Conservation (phyloP, 306 rosid species). For the Lupinus albus region DNA sequence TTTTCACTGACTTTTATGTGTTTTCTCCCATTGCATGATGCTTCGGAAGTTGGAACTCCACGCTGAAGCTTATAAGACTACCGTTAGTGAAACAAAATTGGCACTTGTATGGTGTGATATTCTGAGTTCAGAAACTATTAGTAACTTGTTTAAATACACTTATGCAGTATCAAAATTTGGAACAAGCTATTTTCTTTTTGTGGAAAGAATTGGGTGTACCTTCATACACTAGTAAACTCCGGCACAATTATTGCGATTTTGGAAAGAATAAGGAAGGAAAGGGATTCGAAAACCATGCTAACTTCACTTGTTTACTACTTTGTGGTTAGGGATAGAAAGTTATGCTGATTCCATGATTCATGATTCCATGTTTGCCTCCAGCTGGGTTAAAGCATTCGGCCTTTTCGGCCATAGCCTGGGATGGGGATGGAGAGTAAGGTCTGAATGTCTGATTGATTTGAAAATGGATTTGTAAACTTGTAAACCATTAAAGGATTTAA, state of each 20-base stretch:
- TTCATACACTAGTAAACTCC: background rate
- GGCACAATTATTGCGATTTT: background rate
- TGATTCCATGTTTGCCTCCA: background rate
- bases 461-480: too few relatives aligned
- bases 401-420: too few relatives aligned
- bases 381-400: background rate
- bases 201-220: background rate
- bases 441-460: too few relatives aligned
- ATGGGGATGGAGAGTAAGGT: too few relatives aligned
- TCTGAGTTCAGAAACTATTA: background rate
- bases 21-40: background rate
- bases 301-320: too few relatives aligned
- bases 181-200: background rate
- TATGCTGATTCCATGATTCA: background rate
- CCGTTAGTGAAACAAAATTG: background rate
- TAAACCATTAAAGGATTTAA: too few relatives aligned
- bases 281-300: background rate
- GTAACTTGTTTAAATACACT: background rate
- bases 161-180: background rate
- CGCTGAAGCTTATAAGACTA: background rate
- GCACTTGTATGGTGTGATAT: background rate
- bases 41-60: background rate
- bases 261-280: background rate
- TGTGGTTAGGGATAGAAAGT: background rate
- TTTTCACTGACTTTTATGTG: background rate